Base-by-base conservation (phyloP, 305 asterid genomes). In the Ajuga reptans region DNA sequence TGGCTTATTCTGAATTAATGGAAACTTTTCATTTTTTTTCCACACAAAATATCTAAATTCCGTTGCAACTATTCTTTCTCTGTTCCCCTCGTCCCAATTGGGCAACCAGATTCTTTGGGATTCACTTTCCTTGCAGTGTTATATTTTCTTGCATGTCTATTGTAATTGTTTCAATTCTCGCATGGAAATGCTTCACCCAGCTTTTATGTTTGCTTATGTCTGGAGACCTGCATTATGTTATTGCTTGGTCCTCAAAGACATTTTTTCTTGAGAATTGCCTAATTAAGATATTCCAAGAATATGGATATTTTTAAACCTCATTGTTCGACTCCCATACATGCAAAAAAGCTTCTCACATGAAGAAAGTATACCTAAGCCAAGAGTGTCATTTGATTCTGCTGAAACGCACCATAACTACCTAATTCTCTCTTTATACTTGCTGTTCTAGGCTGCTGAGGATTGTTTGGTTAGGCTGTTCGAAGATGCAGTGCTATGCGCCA, bases 401-500 rank as follows among this genome's bases (percentile, higher is more conserved):
- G 15, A 65, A 29, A 10, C 67, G 73, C 57, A 56, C 46, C 29
- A 33, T 63, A 43, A 45, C 10, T 55, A 45, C 46, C 61, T 27
- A 53, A 9, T 63, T 60, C 9, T 68, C 59, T 68, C 77, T 43
- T 68, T 50, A 54, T 46, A 39, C 29, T 64, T 71, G 64, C 68
- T 29, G 65, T 67, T 62, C 68, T 77, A 93, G 99, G 97, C 96
- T 60, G 86, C 97, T 31, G 99, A 93, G 85, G 93, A 87, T 59
- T 90, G 78, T 79, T 36, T 93, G 49, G 90, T 93, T 67, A 75
- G 68, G 69, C 63, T 93, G 86, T 89, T 93, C 80, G 91, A 82
- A 72, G 97, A 90, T 80, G 84, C 96, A 63, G 82, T 86, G 85
- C 84, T 90, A 5, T 93, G 99, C 74, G 89, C 99, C 9, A 72